Percentiles rank a stretch among this genome's conserved stretches.
These are phyloP conservation scores for Sanghuangporus sanghuang DNA, from an alignment of 1,284 basidiomycete genomes.

Conservation along the genomic window DNA sequence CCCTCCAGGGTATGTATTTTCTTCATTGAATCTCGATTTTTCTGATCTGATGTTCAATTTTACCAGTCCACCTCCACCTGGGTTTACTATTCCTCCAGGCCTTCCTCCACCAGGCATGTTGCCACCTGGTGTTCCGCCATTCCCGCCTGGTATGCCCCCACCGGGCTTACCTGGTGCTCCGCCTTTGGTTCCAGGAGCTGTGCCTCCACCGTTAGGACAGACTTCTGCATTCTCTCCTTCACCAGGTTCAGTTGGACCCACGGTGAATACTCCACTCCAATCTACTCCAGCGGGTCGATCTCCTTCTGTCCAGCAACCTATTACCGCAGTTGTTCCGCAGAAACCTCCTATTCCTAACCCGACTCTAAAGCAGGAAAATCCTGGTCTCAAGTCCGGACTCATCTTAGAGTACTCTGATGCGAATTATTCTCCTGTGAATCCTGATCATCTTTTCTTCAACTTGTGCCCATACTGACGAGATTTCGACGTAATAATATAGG, in stretches of 20 bases:
- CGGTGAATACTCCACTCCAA: not conserved
- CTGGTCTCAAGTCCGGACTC: constrained; percentile 72
- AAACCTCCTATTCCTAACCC: constrained; percentile 53
- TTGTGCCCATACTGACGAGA: not conserved
- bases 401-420: constrained; percentile 71
- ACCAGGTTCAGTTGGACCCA: constrained; percentile 20
- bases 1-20: constrained; percentile 42
- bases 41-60: constrained; percentile 2
- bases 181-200: constrained; percentile 21
- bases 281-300: not conserved
- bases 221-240: constrained; percentile 20
- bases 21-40: not conserved
- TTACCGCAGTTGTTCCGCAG: constrained; percentile 21
- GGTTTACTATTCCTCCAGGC: constrained; percentile 25
- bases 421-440: constrained; percentile 69
- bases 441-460: not conserved
- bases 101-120: constrained; percentile 21
- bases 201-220: constrained; percentile 6
- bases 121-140: constrained; percentile 21
- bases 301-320: constrained; percentile 6
- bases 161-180: constrained; percentile 20
- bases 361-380: constrained; percentile 56
- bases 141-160: constrained; percentile 21
- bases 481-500: constrained; percentile 36
- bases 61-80: constrained; percentile 32